A percentile compares a stretch with the other conserved stretches of the same genome.
These are phyloP conservation scores for Phaeotremella fagi DNA, from an alignment of 768 basidiomycete species.

Conservation along the genomic window DNA sequence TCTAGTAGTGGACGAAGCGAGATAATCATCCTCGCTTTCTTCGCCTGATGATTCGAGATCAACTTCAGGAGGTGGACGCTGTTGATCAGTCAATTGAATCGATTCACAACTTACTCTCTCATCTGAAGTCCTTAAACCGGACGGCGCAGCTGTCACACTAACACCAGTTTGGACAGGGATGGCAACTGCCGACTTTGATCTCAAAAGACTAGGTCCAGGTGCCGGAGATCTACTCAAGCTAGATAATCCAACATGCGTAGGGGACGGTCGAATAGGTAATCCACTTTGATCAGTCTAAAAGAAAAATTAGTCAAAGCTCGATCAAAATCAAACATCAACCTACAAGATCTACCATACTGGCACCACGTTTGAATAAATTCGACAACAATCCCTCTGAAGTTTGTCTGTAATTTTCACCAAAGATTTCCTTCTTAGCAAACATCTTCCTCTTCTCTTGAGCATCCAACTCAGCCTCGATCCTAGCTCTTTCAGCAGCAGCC, in stretches of 20 bases:
- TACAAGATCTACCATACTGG: slow-evolving; percentile 47
- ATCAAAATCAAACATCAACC: slow-evolving; percentile 6
- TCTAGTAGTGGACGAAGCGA: slow-evolving; percentile 30
- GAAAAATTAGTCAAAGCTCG: slow-evolving; percentile 3
- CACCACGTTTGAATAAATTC: slow-evolving; percentile 39
- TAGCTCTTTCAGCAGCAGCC: slow-evolving; percentile 29
- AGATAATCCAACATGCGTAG: slow-evolving; percentile 28
- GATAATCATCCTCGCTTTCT: slow-evolving; percentile 23
- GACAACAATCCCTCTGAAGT: slow-evolving; percentile 29
- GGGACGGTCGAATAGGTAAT: slow-evolving; percentile 19
- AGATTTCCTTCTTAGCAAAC: slow-evolving; percentile 47
- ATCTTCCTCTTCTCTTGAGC: slow-evolving; percentile 46
- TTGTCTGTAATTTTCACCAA: slow-evolving; percentile 13
- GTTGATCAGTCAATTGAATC: background rate
- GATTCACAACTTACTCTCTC: background rate
- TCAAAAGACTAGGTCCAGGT: slow-evolving; percentile 26
- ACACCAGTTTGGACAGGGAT: slow-evolving; percentile 45
- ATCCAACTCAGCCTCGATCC: slow-evolving; percentile 40
- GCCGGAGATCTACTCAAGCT: slow-evolving; percentile 20
- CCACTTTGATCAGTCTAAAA: slow-evolving; percentile 6
- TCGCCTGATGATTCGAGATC: slow-evolving; percentile 28
- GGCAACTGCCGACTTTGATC: slow-evolving; percentile 46
- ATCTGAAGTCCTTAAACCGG: background rate
- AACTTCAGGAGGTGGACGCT: slow-evolving; percentile 18
- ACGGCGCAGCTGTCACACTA: slow-evolving; percentile 31